A percentile compares a stretch with the other conserved stretches of the same genome.
Conservation (phyloP, 495 filamentous ascomycete species). For the Xylaria scruposa region DNA sequence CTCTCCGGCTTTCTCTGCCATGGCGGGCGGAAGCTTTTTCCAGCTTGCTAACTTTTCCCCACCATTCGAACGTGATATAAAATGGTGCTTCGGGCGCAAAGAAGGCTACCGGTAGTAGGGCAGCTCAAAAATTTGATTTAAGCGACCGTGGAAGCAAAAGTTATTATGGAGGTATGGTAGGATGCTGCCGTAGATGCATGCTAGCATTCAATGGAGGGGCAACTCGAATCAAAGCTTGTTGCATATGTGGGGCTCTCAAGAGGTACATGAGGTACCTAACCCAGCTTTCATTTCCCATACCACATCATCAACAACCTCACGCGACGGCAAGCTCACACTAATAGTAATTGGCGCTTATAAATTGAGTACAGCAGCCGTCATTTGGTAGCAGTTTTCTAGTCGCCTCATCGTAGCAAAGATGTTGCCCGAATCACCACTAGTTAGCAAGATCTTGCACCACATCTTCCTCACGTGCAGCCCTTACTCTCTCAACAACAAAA, state of each 20-base stretch:
- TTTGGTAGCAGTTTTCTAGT: background rate
- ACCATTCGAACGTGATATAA: background rate
- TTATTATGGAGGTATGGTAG: background rate
- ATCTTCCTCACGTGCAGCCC: background rate
- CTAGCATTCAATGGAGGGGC: slow-evolving; percentile 18
- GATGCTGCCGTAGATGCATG: background rate
- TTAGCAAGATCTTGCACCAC: slow-evolving; percentile 12
- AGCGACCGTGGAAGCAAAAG: background rate
- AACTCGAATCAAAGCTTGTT: background rate
- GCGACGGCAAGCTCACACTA: too few species aligned
- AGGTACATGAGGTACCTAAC: background rate
- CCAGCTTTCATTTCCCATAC: too few species aligned
- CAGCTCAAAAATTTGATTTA: background rate
- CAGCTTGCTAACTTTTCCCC: background rate
- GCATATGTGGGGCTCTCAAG: background rate
- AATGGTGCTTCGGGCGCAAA: background rate
- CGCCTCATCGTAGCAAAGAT: background rate
- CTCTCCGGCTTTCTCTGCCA: slow-evolving; percentile 26
- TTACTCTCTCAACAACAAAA: background rate
- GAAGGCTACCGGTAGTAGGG: slow-evolving; percentile 3
- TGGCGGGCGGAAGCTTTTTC: slow-evolving; percentile 12
- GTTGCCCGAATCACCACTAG: background rate
- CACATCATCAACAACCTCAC: too few species aligned
- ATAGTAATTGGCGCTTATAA: too few species aligned
- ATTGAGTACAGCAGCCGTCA: too few species aligned